Evolutionary conservation across 2,329 filamentous ascomycete genomes (phyloP), one percentile per base, ranked within the genome.

Genomic region (Talaromyces sp.): DNA sequence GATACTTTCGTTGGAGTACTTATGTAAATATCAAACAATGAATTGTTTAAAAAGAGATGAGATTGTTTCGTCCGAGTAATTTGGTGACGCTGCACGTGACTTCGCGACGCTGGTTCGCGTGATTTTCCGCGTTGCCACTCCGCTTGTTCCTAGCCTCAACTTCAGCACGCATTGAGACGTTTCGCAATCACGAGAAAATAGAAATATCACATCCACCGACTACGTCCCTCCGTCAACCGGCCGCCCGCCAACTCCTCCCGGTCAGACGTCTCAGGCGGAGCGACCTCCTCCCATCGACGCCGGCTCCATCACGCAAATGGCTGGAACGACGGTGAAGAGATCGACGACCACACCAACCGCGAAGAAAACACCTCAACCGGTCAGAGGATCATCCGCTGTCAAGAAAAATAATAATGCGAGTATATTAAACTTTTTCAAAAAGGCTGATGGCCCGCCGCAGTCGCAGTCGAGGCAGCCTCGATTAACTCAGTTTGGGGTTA

Each of bases 351-450:
- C 60, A 34, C 64, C 62, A 15, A 29, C 56, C 10, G 8, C 43
- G 13, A 66, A 66, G 29, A 58, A 38, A n/a, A 59, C 64, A 6
- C 5, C 58, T 15, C 53, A 29, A n/a, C 11, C 60, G 5, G 1
- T 60, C 17, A 59, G 40, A 29, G 54, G 53, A 13, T 56, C 59
- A 25, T 63, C 59, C 17, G 66, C 71, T 1, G 70, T 73, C 0
- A 66, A 78, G 75, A 64, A 68, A 69, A 43, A 59, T 31, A 27
- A 27, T 2, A 91, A 91, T 70, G 81, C 83, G 6, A 92, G 88
- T 68, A 92, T 92, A 36, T 78, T 92, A 15, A 91, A 78, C 68
- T 93, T 92, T 75, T 93, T 93, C 74, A 88, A 90, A 72, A 92
- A 91, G 72, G 82, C 86, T 0, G 84, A 86, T 45, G 84, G 85